Evolutionary conservation across 129 eudicot species (phyloP), one percentile per base, ranked within the genome.

Genomic region (Chrysanthemum lavandulifolium): DNA sequence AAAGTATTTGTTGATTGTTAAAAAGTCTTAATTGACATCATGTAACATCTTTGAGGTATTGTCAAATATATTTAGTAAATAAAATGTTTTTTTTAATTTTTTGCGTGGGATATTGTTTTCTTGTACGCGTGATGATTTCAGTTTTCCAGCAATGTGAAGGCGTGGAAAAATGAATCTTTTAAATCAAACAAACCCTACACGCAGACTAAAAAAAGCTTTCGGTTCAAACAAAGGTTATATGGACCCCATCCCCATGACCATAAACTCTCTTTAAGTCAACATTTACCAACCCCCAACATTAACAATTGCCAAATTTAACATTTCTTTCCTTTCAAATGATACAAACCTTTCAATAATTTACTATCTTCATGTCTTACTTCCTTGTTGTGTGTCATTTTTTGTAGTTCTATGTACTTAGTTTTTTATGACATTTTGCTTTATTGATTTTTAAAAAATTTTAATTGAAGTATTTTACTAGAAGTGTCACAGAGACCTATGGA

Each of bases 131-230:
- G 76, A 77, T 70, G 9, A 43, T 43, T 53, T 27, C 8, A 13
- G 74, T 68, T 76, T 68, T 25, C 63, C 33, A 33, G 51, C 45
- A 77, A 70, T 77, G 67, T 71, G 82, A 78, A 78, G 29, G 77
- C 53, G 50, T 78, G 72, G 68, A 78, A 72, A 62, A 57, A 71
- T 40, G 6, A 64, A 10, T 11, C 60, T 18, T 51, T 48, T 25
- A 29, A 49, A 27, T 63, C 58, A 40, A 51, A 27, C 58, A 11
- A 66, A 56, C 49, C 40, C 58, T 23, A 75, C 79, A 66, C 27
- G 66, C 25, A 55, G 43, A 10, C 10, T 55, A 13, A 14, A 25
- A 33, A 77, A 14, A 14, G 57, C 82, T 78, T 78, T 71, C 82
- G 82, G 82, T 78, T 78, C 61, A 78, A 78, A 63, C 77, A 71